Conservation (phyloP, 352 stramenopile species). For the Phytopythium litorale region DNA sequence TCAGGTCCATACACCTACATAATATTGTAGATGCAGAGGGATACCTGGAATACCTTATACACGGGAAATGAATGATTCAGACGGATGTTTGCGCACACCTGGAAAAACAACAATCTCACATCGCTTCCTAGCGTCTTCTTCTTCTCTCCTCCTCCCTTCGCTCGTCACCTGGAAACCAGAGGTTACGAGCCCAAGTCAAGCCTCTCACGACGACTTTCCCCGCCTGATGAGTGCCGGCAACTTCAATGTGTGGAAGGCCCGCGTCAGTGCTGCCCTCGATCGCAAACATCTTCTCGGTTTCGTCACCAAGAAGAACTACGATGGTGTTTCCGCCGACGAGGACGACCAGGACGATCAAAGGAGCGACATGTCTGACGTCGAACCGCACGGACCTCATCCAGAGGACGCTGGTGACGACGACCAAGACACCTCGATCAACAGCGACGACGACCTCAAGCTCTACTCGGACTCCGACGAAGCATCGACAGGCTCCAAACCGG, state of each 20-base stretch:
- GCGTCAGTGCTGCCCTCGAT: slow-evolving; percentile 9
- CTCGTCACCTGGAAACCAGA: neutral
- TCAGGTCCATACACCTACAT: too few relatives aligned
- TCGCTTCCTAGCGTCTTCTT: too few relatives aligned
- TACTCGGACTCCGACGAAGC: slow-evolving; percentile 7
- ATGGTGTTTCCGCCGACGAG: slow-evolving; percentile 6
- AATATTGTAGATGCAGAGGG: too few relatives aligned
- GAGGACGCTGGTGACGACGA: slow-evolving; percentile 1
- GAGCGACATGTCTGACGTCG: neutral
- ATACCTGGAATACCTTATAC: too few relatives aligned
- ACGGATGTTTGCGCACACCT: too few relatives aligned
- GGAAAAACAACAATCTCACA: too few relatives aligned
- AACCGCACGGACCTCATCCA: neutral
- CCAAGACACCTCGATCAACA: slow-evolving; percentile 7
- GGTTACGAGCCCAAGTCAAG: slow-evolving; percentile 16
- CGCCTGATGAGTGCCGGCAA: slow-evolving; percentile 8
- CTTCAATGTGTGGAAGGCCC: slow-evolving; percentile 12
- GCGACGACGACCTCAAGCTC: slow-evolving; percentile 7
- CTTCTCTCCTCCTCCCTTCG: too few relatives aligned
- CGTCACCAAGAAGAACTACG: slow-evolving; percentile 12
- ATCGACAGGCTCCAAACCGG: neutral
- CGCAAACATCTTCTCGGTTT: slow-evolving; percentile 18
- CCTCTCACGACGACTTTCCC: slow-evolving; percentile 15
- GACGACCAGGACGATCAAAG: neutral
- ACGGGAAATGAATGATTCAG: too few relatives aligned